Conservation (phyloP, 176 grass and related monocot species). For the Carex parvula region DNA sequence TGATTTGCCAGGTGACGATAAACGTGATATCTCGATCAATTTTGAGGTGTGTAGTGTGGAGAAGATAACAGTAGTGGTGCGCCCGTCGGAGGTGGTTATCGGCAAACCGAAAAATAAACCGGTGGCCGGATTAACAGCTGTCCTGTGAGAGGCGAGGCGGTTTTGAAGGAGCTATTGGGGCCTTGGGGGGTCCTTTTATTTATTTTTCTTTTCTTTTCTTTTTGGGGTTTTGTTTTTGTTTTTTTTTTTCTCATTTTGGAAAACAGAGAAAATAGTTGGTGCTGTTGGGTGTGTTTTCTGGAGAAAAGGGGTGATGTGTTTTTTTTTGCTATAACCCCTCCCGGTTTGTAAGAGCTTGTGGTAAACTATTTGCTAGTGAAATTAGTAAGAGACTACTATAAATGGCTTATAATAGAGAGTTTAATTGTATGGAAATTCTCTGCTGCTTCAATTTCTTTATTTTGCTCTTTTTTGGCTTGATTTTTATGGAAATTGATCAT, state of each 20-base stretch:
- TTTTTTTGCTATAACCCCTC: slow-evolving; percentile 24
- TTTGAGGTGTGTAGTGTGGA: slow-evolving; percentile 37
- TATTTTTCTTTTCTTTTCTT: slow-evolving; percentile 10
- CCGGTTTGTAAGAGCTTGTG: slow-evolving; percentile 3
- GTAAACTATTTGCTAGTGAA: background rate
- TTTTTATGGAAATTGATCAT: background rate
- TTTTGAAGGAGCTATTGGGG: slow-evolving; percentile 10
- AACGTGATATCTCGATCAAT: slow-evolving; percentile 33
- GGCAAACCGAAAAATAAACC: slow-evolving; percentile 29
- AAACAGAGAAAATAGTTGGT: slow-evolving; percentile 21
- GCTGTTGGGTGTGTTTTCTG: slow-evolving; percentile 21
- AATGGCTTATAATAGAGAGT: background rate
- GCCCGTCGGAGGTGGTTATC: slow-evolving; percentile 7
- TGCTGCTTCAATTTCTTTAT: background rate
- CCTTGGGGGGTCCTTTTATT: slow-evolving; percentile 15
- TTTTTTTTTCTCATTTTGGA: slow-evolving; percentile 31
- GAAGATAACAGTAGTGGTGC: slow-evolving; percentile 58
- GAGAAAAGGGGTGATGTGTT: slow-evolving; percentile 23
- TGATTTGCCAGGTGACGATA: background rate
- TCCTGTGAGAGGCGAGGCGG: slow-evolving; percentile 64
- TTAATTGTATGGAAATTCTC: background rate
- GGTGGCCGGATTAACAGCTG: slow-evolving; percentile 65
- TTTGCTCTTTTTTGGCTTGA: background rate
- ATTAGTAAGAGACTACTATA: background rate
- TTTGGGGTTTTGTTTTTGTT: slow-evolving; percentile 38